A percentile compares a stretch with the other conserved stretches of the same genome.
Evolutionary conservation across 148 eudicot genomes (phyloP).

Genomic region (Cornus controversa): DNA sequence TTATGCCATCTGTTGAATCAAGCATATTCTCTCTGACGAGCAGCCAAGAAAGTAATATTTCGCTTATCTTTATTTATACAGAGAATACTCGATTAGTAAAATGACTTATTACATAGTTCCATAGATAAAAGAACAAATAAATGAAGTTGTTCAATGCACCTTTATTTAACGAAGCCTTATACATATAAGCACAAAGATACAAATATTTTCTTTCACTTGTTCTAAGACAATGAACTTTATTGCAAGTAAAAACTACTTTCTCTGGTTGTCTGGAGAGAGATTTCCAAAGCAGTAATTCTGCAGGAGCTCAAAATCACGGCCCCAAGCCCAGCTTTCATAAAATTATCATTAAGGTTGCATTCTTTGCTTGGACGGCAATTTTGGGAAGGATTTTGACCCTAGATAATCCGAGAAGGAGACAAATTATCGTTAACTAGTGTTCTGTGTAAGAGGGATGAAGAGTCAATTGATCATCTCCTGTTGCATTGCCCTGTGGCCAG

Average conservation of each 20-base stretch:
- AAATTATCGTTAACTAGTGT: too few relatives aligned
- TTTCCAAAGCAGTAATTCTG: constrained; percentile 75
- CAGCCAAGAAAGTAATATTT: background rate
- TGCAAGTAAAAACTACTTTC: too few relatives aligned
- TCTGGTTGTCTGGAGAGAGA: too few relatives aligned
- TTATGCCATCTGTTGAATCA: background rate
- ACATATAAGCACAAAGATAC: background rate
- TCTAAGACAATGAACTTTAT: too few relatives aligned
- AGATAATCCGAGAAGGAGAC: too few relatives aligned
- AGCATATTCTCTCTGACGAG: background rate
- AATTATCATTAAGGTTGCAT: constrained; percentile 64
- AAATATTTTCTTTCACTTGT: too few relatives aligned
- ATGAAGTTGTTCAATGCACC: background rate
- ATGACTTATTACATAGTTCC: background rate
- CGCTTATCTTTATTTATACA: background rate
- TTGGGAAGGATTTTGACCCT: too few relatives aligned
- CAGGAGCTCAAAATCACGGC: constrained; percentile 71
- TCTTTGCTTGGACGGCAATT: too few relatives aligned
- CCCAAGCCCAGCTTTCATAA: constrained; percentile 76
- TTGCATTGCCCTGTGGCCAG: too few relatives aligned
- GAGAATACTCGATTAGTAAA: background rate
- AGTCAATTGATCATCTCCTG: too few relatives aligned
- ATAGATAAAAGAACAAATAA: background rate
- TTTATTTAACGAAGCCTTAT: background rate
- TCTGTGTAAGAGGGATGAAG: too few relatives aligned